Percentiles rank a stretch among this genome's conserved stretches.
Conservation (phyloP, 164 flowering plant genomes). For the Nymphaea colorata region DNA sequence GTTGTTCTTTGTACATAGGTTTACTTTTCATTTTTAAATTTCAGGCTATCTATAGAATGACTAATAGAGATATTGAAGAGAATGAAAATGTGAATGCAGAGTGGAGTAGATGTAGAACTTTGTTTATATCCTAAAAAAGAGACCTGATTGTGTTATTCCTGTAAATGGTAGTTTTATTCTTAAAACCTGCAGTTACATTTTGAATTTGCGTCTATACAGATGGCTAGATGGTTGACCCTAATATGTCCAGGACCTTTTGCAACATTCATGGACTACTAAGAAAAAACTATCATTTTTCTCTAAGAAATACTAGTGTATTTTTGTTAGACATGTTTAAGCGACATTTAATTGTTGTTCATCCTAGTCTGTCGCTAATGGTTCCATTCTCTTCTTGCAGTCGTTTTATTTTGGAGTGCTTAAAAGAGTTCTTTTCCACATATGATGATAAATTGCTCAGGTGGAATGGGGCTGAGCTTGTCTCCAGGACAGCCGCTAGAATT, state of each 20-base stretch:
- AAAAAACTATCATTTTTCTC: too few relatives aligned
- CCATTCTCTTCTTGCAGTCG: conserved; percentile 35
- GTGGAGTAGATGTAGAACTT: not conserved
- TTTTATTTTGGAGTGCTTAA: conserved; percentile 71
- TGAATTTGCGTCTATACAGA: not conserved
- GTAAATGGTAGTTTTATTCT: not conserved
- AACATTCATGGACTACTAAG: not conserved
- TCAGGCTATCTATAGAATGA: too few relatives aligned
- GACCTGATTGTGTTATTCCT: too few relatives aligned
- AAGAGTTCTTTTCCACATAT: conserved; percentile 68
- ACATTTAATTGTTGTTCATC: too few relatives aligned
- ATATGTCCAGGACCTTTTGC: not conserved
- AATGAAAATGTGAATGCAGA: not conserved
- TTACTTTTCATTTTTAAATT: too few relatives aligned
- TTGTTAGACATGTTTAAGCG: too few relatives aligned
- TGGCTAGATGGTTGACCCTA: not conserved
- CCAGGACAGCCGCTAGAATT: conserved; percentile 46
- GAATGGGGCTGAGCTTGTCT: conserved; percentile 91
- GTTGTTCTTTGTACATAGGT: too few relatives aligned
- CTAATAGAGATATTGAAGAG: too few relatives aligned
- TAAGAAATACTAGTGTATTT: not conserved
- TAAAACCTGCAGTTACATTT: not conserved
- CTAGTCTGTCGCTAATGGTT: too few relatives aligned
- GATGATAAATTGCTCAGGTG: conserved; percentile 70
- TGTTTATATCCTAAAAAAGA: too few relatives aligned